Evolutionary conservation across 139 green algal species (phyloP), one percentile per base, ranked within the genome.

Genomic region (Yamagishiella unicocca): DNA sequence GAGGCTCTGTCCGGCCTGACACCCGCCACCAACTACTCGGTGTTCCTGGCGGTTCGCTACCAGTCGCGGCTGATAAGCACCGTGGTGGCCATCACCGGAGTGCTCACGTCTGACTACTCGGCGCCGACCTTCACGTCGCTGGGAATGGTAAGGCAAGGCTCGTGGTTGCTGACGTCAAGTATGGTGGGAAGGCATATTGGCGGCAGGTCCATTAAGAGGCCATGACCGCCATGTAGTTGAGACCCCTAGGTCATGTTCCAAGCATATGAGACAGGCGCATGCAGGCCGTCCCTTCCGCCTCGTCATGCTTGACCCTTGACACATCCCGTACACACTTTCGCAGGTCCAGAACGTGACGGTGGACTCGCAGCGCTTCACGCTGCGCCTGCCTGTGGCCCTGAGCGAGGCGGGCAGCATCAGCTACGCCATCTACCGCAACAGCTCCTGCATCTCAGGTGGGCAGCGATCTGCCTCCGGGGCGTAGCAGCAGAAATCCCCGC

Each of bases 21-120:
- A 1, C 87, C 89, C 0, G 91, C 85, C 71, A 90, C 86, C 40
- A 92, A 91, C 89, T 91, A 92, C 86, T 87, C 83, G 29, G 40
- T 90, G 45, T 82, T 90, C 27, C 40, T 89, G 54, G 78, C 89
- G 46, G 91, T 92, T 9, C 61, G 86, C 29, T 81, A 35, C 40
- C 61, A 70, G 4, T 70, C 85, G 8, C 46, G 58, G 31, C 76
- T 92, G 38, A 38, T 89, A 2, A 37, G 19, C n/a, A 89, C 82
- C 8, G 61, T 92, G 25, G 46, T 84, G 8, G 91, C 87, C 5
- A 54, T 93, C 9, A 85, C 43, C 8, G 75, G 90, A 27, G 68
- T 91, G 42, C 88, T 93, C 14, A 89, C 88, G n/a, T 85, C 90
- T 12, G 88, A 93, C 71, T 87, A 67, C 8, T 19, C 27, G 40